Evolutionary conservation across 441 rosid species (phyloP).

Genomic region (Jatropha multifida): DNA sequence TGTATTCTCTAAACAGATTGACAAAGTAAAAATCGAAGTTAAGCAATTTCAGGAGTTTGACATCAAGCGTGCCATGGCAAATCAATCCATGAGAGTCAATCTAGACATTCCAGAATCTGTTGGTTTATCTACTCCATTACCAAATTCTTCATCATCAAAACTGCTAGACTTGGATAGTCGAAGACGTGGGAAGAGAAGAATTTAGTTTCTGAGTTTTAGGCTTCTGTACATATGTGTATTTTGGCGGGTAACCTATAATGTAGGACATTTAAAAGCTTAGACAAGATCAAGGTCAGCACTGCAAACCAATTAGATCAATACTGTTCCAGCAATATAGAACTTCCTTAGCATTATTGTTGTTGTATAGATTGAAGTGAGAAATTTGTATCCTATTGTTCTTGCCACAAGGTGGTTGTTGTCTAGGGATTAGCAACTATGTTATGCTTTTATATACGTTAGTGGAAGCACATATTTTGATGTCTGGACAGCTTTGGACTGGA

Average conservation of each 20-base stretch:
- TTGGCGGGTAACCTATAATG: not conserved
- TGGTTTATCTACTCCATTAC: conserved; percentile 60
- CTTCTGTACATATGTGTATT: not conserved
- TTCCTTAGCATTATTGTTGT: conserved; percentile 4
- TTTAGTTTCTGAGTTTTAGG: conserved; percentile 29
- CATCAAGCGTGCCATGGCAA: conserved; percentile 36
- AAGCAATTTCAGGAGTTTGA: conserved; percentile 44
- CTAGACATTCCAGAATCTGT: conserved; percentile 93
- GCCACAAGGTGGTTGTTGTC: not conserved
- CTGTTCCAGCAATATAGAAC: not conserved
- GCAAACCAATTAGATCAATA: not conserved
- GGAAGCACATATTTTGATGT: not conserved
- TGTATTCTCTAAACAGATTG: conserved; percentile 49
- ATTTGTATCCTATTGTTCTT: not conserved
- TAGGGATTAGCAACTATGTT: not conserved
- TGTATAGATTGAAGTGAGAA: conserved; percentile 7
- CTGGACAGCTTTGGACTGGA: not conserved
- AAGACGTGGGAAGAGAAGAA: conserved; percentile 67
- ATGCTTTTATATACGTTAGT: not conserved
- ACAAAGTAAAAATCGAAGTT: conserved; percentile 56
- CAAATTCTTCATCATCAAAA: conserved; percentile 52
- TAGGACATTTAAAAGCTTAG: not conserved
- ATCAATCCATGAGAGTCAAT: conserved; percentile 48
- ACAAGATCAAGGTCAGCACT: not conserved
- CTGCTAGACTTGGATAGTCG: conserved; percentile 63